A percentile compares a stretch with the other conserved stretches of the same genome.
phyloP scores from a whole-genome alignment of 2,329 filamentous ascomycete genomes.

The Didymella sp. region DNA sequence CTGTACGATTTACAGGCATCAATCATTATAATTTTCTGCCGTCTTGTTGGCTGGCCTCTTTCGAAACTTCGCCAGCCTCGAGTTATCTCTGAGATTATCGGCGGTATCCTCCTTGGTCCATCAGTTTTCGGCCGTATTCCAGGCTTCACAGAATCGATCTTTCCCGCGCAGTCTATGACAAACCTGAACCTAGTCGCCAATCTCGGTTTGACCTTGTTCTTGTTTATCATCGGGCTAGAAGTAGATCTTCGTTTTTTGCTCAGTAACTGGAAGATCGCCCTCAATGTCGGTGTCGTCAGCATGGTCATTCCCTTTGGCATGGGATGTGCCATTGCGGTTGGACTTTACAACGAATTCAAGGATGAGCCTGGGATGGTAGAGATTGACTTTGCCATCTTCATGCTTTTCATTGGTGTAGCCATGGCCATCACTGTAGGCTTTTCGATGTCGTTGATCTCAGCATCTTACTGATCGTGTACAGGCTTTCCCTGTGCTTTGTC shows the following conservation, averaged over 20 bases:
- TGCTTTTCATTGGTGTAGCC: slow-evolving; percentile 89
- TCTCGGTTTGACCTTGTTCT: slow-evolving; percentile 80
- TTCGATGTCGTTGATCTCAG: too few species aligned
- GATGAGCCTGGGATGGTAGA: slow-evolving; percentile 62
- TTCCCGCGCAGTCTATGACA: slow-evolving; percentile 76
- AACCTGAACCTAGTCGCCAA: slow-evolving; percentile 81
- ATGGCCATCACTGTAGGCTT: slow-evolving; percentile 80
- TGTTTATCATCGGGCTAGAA: slow-evolving; percentile 88
- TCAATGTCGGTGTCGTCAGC: slow-evolving; percentile 78
- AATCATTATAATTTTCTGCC: slow-evolving; percentile 78
- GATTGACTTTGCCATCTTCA: slow-evolving; percentile 67
- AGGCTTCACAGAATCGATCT: slow-evolving; percentile 77
- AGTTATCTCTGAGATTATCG: slow-evolving; percentile 84
- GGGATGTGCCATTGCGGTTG: slow-evolving; percentile 80
- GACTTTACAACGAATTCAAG: slow-evolving; percentile 77
- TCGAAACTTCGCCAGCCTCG: slow-evolving; percentile 79
- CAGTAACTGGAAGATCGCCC: slow-evolving; percentile 80
- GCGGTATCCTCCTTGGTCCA: slow-evolving; percentile 83
- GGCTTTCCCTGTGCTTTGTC: slow-evolving; percentile 87
- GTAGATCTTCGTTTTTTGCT: slow-evolving; percentile 80
- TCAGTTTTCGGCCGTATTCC: slow-evolving; percentile 89
- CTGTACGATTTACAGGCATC: slow-evolving; percentile 58
- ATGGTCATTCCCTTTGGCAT: slow-evolving; percentile 85
- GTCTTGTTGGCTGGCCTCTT: slow-evolving; percentile 76
- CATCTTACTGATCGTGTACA: slow-evolving; percentile 35